Percentiles rank a stretch among this genome's conserved stretches.
phyloP scores from a whole-genome alignment of 2,329 filamentous ascomycete species.

The Colletotrichum simmondsii region DNA sequence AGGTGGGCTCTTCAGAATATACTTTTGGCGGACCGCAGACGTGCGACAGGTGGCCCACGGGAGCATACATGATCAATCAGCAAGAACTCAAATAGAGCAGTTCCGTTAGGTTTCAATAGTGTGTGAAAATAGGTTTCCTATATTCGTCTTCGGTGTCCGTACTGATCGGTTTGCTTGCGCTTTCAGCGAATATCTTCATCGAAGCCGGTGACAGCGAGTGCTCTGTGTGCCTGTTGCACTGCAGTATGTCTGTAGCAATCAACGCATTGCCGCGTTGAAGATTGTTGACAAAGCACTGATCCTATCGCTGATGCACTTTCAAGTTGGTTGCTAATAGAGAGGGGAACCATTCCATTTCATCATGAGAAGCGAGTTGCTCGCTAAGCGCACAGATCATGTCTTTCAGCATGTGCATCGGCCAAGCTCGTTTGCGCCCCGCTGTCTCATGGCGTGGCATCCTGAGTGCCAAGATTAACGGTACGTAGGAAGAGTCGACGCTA shows the following conservation, averaged over 20 bases:
- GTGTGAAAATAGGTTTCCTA: background rate
- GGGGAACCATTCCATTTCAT: background rate
- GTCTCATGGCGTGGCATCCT: background rate
- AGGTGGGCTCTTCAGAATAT: background rate
- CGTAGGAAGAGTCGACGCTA: slow-evolving; percentile 3
- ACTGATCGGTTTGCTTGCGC: background rate
- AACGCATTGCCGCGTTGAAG: background rate
- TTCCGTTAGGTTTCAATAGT: background rate
- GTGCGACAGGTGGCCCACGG: too few species aligned
- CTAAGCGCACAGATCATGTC: background rate
- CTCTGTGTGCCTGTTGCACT: background rate
- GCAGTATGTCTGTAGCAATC: background rate
- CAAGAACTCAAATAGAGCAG: background rate
- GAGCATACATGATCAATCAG: background rate
- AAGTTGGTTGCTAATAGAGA: background rate
- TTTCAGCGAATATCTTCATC: background rate
- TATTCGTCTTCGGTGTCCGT: background rate
- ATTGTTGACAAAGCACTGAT: background rate
- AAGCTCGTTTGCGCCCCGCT: background rate
- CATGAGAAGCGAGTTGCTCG: background rate
- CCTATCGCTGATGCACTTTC: background rate
- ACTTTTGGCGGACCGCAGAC: background rate
- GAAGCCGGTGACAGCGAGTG: background rate
- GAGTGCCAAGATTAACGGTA: slow-evolving; percentile 11
- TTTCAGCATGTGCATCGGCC: background rate